Percentiles rank a stretch among this genome's conserved stretches.
These are phyloP conservation scores for Hysterium pulicare DNA, from an alignment of 2,329 filamentous ascomycete genomes.

Conservation along the genomic window DNA sequence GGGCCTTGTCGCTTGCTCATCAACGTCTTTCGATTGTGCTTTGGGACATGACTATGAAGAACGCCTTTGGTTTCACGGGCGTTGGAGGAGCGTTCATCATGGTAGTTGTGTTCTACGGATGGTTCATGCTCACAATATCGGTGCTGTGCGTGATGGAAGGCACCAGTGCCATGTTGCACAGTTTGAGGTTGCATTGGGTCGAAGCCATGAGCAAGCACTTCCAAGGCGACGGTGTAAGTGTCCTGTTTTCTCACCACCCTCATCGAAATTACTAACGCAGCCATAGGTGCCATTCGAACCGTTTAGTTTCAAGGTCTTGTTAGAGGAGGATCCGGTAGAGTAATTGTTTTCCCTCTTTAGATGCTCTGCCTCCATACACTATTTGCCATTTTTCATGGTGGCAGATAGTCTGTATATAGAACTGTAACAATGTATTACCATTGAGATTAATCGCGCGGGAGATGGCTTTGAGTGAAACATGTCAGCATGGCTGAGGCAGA, in stretches of 20 bases:
- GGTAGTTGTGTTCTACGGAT: constrained; percentile 78
- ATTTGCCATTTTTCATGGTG: not conserved
- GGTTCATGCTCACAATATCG: constrained; percentile 79
- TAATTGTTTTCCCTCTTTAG: constrained; percentile 14
- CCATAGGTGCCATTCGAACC: constrained; percentile 69
- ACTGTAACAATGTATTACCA: constrained; percentile 4
- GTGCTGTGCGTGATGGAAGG: constrained; percentile 94
- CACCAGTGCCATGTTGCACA: constrained; percentile 93
- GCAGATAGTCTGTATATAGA: constrained; percentile 7
- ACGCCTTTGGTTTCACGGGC: constrained; percentile 66
- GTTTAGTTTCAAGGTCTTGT: constrained; percentile 78
- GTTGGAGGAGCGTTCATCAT: constrained; percentile 72
- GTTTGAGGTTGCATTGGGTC: constrained; percentile 88
- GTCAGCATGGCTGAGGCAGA: not conserved
- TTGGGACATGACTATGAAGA: constrained; percentile 91
- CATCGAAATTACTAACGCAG: not conserved
- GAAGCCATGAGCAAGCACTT: constrained; percentile 98
- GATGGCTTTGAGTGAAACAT: not conserved
- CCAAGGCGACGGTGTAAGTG: constrained; percentile 68
- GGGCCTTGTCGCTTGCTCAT: constrained; percentile 94
- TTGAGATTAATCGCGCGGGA: constrained; percentile 13
- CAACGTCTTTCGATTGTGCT: constrained; percentile 95
- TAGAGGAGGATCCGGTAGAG: constrained; percentile 70
- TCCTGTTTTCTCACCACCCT: not conserved
- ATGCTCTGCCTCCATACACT: not conserved